Evolutionary conservation across 1,284 basidiomycete genomes (phyloP).

Genomic region (Ganoderma leucocontextum): DNA sequence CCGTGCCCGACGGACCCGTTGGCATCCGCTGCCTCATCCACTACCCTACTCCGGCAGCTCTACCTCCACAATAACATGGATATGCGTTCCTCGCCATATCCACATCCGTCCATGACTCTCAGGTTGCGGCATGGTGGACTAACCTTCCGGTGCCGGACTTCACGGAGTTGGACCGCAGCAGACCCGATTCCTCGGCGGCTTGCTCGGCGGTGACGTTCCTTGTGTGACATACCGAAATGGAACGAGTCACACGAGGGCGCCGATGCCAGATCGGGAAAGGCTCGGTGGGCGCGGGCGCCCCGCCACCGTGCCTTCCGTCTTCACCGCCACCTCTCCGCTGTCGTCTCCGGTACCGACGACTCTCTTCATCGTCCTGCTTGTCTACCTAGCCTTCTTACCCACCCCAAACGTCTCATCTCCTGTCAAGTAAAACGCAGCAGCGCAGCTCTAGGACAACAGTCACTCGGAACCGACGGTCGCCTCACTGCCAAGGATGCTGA

Average conservation of each 20-base stretch:
- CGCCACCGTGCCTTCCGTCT: conserved; percentile 19
- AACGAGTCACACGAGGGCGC: conserved; percentile 1
- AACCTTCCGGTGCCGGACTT: background rate
- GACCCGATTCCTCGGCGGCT: background rate
- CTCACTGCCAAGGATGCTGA: conserved; percentile 44
- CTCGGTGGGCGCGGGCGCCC: conserved; percentile 13
- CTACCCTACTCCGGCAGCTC: background rate
- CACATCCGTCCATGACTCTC: background rate
- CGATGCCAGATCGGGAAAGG: conserved; percentile 5
- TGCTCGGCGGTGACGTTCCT: conserved; percentile 7
- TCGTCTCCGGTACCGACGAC: background rate
- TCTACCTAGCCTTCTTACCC: background rate
- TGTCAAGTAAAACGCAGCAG: background rate
- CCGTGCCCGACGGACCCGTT: background rate
- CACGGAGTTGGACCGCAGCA: background rate
- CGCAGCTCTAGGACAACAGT: background rate
- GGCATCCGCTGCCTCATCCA: background rate
- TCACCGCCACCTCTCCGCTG: conserved; percentile 18
- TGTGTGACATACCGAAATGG: conserved; percentile 7
- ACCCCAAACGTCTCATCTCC: background rate
- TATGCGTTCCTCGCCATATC: background rate
- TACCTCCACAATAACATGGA: background rate
- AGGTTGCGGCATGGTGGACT: background rate
- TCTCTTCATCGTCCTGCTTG: background rate
- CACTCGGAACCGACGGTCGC: background rate